Conservation (phyloP, 768 basidiomycete species). For the Mycena amicta region DNA sequence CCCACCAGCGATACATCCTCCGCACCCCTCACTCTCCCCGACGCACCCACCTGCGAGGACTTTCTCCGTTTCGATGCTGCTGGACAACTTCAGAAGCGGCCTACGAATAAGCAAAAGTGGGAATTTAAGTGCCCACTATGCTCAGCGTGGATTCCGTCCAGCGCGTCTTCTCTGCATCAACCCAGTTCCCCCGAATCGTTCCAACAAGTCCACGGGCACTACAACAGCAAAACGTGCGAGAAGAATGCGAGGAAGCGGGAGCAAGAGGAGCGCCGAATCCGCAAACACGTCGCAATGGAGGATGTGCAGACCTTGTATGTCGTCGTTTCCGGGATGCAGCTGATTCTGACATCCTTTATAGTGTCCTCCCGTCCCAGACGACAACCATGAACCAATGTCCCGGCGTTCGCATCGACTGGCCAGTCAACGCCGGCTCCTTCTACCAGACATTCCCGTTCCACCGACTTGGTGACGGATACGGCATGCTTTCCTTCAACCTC, state of each 20-base stretch:
- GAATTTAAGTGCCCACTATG: not conserved
- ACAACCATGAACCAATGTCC: not conserved
- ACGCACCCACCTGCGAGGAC: not conserved
- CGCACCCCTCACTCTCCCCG: not conserved
- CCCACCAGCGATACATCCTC: not conserved
- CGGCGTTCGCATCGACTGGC: slow-evolving; percentile 6
- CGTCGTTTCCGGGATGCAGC: no score
- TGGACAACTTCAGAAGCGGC: not conserved
- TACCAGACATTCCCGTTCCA: slow-evolving; percentile 10
- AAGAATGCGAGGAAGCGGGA: not conserved
- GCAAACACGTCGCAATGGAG: not conserved
- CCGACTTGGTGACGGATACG: not conserved
- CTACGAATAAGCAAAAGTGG: not conserved
- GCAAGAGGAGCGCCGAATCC: not conserved
- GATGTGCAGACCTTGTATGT: not conserved
- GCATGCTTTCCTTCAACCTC: slow-evolving; percentile 5
- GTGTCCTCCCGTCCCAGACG: not conserved
- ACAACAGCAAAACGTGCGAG: not conserved
- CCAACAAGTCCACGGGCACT: not conserved
- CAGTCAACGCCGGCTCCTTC: not conserved
- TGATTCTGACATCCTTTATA: not conserved
- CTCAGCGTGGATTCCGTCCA: not conserved
- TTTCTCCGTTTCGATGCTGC: not conserved
- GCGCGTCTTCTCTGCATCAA: not conserved
- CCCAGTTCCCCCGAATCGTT: not conserved